phyloP scores from a whole-genome alignment of 768 basidiomycete genomes.

The Termitomyces bulborhizus region DNA sequence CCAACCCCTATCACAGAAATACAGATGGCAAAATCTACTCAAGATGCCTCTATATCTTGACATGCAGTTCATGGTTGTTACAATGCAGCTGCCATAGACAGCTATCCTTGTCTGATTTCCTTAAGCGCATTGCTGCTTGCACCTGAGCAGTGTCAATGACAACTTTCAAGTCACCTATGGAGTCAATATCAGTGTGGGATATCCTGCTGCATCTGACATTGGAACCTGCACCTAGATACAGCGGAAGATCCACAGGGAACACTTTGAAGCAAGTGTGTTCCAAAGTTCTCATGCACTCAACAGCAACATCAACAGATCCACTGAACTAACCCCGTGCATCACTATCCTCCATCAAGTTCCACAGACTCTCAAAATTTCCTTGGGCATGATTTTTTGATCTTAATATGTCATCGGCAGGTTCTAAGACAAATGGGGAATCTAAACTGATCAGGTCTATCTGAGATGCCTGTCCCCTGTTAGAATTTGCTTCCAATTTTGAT shows the following conservation, averaged over 20 bases:
- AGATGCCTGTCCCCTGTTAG: conserved; percentile 16
- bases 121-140: conserved; percentile 47
- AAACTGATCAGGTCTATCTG: conserved; percentile 63
- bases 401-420: conserved; percentile 21
- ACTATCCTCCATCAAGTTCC: conserved; percentile 45
- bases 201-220: conserved; percentile 1
- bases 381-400: conserved; percentile 7
- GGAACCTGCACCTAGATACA: conserved; percentile 49
- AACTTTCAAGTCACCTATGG: conserved; percentile 58
- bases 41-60: conserved; percentile 37
- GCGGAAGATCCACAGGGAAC: conserved; percentile 45
- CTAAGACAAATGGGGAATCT: conserved; percentile 62
- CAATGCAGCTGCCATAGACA: conserved; percentile 69
- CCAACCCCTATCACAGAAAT: background rate
- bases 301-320: conserved; percentile 43
- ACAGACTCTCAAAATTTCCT: conserved; percentile 47
- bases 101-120: conserved; percentile 60
- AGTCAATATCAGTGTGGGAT: conserved; percentile 10
- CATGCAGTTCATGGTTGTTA: conserved; percentile 35
- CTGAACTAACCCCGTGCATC: conserved; percentile 68
- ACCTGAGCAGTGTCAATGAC: conserved; percentile 26
- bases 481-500: background rate
- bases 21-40: conserved; percentile 1
- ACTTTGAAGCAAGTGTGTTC: conserved; percentile 37
- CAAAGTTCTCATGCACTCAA: conserved; percentile 47